Percentiles rank a stretch among this genome's conserved stretches.
Conservation (phyloP, 2,329 filamentous ascomycete species). For the Aspergillus sp. region DNA sequence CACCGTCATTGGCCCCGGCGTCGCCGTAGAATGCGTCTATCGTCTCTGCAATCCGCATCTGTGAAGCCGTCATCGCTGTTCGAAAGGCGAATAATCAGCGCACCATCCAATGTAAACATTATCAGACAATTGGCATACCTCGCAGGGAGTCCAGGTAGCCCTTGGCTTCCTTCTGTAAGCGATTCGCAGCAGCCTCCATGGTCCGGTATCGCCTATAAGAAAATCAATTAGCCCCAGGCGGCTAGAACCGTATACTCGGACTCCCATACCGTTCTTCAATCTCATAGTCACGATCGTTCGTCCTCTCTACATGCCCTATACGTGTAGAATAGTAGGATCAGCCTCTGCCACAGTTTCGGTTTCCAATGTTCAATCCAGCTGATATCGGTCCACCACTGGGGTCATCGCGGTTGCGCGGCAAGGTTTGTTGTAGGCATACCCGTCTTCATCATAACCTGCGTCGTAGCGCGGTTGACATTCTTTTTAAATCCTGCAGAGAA, state of each 20-base stretch:
- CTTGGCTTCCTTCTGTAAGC: conserved; percentile 96
- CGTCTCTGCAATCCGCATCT: conserved; percentile 71
- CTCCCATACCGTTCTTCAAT: conserved; percentile 77
- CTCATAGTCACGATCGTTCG: conserved; percentile 97
- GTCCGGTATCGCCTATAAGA: conserved; percentile 79
- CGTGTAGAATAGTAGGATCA: conserved; percentile 1
- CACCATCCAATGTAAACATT: not conserved
- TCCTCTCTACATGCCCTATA: conserved; percentile 91
- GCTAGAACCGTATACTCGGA: not conserved
- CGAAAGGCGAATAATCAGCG: conserved; percentile 8
- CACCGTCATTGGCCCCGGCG: conserved; percentile 88
- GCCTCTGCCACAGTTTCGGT: not conserved
- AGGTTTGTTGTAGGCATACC: conserved; percentile 51
- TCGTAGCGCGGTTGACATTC: conserved; percentile 97
- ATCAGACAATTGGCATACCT: conserved; percentile 54
- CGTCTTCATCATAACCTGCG: conserved; percentile 99
- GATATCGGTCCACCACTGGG: not conserved
- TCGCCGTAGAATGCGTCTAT: conserved; percentile 99
- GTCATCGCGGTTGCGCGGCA: conserved; percentile 13
- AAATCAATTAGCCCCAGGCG: conserved; percentile 18
- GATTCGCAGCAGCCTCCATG: conserved; percentile 90
- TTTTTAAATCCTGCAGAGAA: conserved; percentile 76
- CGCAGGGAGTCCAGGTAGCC: conserved; percentile 94
- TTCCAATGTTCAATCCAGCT: not conserved
- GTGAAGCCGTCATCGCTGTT: conserved; percentile 93